These are phyloP conservation scores for Metschnikowia peoriensis DNA, from an alignment of 805 yeast genomes.

Conservation along the genomic window DNA sequence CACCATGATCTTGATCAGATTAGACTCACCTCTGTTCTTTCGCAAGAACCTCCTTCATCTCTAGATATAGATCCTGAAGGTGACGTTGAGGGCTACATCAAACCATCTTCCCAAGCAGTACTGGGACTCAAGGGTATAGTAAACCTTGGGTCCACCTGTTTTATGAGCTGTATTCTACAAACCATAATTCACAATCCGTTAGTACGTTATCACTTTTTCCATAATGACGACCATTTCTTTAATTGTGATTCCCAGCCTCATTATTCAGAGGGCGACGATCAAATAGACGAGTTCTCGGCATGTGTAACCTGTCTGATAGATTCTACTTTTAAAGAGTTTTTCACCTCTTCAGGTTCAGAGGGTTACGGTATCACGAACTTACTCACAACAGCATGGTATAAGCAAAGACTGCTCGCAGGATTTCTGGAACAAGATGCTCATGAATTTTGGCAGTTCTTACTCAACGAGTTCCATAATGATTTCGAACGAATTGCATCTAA, in stretches of 20 bases:
- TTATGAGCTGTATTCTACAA: conserved; percentile 91
- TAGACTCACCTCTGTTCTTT: conserved; percentile 28
- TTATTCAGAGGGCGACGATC: conserved; percentile 17
- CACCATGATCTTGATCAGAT: conserved; percentile 57
- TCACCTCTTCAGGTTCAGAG: conserved; percentile 55
- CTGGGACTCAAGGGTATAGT: conserved; percentile 87
- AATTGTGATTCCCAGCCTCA: conserved; percentile 44
- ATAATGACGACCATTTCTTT: conserved; percentile 61
- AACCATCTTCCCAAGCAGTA: conserved; percentile 54
- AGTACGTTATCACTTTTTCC: conserved; percentile 71
- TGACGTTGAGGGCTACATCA: conserved; percentile 17
- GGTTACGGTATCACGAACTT: conserved; percentile 83
- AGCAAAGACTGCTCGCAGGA: conserved; percentile 84
- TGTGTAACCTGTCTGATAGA: conserved; percentile 89
- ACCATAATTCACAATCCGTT: conserved; percentile 88
- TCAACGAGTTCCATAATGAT: conserved; percentile 75
- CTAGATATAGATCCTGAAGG: background rate
- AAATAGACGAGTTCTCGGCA: conserved; percentile 31
- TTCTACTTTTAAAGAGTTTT: conserved; percentile 71
- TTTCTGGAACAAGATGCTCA: conserved; percentile 98
- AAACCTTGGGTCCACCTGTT: conserved; percentile 96
- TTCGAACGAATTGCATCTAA: conserved; percentile 26
- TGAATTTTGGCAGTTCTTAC: conserved; percentile 90
- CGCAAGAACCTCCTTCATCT: background rate
- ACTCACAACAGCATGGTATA: conserved; percentile 84